Evolutionary conservation across 441 rosid genomes (phyloP).

Genomic region (Adansonia rubrostipa): DNA sequence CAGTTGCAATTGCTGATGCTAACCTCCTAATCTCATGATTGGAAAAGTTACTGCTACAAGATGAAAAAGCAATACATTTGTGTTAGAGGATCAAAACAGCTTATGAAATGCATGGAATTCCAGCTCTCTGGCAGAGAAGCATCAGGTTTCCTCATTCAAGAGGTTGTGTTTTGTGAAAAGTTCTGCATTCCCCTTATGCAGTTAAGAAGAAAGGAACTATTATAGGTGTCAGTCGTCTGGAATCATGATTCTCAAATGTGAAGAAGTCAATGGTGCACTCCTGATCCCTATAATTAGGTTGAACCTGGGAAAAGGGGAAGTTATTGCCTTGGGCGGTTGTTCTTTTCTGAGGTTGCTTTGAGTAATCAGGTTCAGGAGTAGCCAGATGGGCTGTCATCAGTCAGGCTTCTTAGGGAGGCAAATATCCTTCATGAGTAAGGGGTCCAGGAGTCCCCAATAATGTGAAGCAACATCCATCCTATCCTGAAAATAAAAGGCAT

Average conservation of each 20-base stretch:
- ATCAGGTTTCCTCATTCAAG: not conserved
- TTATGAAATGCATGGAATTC: not conserved
- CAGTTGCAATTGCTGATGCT: not conserved
- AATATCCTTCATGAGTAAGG: not conserved
- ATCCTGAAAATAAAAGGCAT: not conserved
- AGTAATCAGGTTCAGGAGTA: not conserved
- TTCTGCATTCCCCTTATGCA: not conserved
- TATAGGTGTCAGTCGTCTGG: not conserved
- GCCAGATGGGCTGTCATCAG: not conserved
- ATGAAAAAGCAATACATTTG: constrained; percentile 1
- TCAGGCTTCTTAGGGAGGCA: not conserved
- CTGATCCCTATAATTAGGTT: not conserved
- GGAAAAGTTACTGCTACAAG: not conserved
- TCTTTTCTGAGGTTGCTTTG: not conserved
- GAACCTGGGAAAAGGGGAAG: not conserved
- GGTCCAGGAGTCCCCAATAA: not conserved
- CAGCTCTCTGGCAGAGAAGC: not conserved
- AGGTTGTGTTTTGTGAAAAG: not conserved
- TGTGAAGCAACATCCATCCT: not conserved
- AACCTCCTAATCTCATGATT: constrained; percentile 7
- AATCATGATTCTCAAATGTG: not conserved
- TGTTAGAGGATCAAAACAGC: not conserved
- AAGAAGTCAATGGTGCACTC: not conserved
- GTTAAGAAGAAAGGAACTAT: not conserved
- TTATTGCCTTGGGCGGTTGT: not conserved